Evolutionary conservation across 225 moss, liverwort and hornwort genomes (phyloP).

Genomic region (Physcomitrium patens): DNA sequence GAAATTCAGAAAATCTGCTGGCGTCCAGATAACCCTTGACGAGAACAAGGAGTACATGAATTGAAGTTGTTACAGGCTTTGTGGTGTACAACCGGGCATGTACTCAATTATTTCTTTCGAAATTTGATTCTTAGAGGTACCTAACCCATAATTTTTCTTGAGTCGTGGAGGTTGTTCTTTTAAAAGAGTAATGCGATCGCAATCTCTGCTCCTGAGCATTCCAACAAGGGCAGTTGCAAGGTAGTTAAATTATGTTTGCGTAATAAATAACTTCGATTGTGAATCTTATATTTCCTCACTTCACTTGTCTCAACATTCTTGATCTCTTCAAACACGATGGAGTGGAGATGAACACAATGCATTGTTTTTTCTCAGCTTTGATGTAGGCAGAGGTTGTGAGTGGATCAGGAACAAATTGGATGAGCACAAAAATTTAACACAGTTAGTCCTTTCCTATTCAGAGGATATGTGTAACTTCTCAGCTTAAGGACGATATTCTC

Average conservation of each 20-base stretch:
- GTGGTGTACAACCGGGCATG: slow-evolving; percentile 51
- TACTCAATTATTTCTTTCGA: not conserved
- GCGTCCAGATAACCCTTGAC: slow-evolving; percentile 58
- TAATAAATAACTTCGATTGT: not conserved
- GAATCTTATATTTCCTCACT: slow-evolving; percentile 28
- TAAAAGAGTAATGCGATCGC: too few species aligned
- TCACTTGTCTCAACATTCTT: slow-evolving; percentile 71
- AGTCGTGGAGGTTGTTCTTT: too few species aligned
- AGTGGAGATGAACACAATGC: slow-evolving; percentile 60
- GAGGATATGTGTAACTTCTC: slow-evolving; percentile 62
- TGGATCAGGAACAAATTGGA: slow-evolving; percentile 58
- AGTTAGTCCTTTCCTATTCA: slow-evolving; percentile 60
- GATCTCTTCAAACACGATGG: slow-evolving; percentile 56
- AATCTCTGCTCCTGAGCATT: too few species aligned
- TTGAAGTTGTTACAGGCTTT: slow-evolving; percentile 67
- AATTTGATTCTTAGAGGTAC: not conserved
- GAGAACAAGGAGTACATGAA: slow-evolving; percentile 56
- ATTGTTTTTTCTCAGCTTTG: slow-evolving; percentile 73
- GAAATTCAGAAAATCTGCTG: slow-evolving; percentile 19
- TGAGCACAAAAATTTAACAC: slow-evolving; percentile 59
- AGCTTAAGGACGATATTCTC: slow-evolving; percentile 57
- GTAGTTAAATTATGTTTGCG: not conserved
- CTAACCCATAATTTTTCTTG: not conserved
- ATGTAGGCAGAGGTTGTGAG: slow-evolving; percentile 65
- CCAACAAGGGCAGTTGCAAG: not conserved